Evolutionary conservation across 176 grass and related monocot species (phyloP).

Genomic region (Poa pratensis): DNA sequence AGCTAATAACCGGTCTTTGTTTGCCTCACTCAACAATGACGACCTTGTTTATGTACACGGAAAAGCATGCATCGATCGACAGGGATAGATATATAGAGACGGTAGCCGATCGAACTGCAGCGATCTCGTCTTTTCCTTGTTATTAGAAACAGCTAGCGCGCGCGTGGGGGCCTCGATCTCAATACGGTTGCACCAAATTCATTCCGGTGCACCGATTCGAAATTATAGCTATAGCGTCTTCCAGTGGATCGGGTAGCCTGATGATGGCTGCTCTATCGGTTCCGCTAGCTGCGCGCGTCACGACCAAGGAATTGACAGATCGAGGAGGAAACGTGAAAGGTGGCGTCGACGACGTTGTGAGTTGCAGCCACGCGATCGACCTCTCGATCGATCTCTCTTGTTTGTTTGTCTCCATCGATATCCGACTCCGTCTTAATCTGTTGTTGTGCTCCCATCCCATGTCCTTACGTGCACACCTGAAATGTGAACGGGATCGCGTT

Average conservation of each 20-base stretch:
- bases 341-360: too few species aligned
- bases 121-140: not conserved
- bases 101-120: constrained; percentile 39
- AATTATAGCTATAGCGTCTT: not conserved
- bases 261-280: constrained; percentile 12
- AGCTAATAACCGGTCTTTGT: not conserved
- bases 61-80: not conserved
- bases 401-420: too few species aligned
- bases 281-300: too few species aligned
- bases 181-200: constrained; percentile 1
- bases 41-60: constrained; percentile 10
- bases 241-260: not conserved
- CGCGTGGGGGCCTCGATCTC: too few species aligned
- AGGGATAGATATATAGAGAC: constrained; percentile 17
- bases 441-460: not conserved
- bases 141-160: not conserved
- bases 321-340: too few species aligned
- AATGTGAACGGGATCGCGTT: constrained; percentile 29
- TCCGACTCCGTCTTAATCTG: too few species aligned
- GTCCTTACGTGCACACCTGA: not conserved
- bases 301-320: too few species aligned
- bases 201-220: not conserved
- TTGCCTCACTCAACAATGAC: constrained; percentile 34
- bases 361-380: too few species aligned
- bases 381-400: too few species aligned